phyloP scores from a whole-genome alignment of 2,329 filamentous ascomycete species.

The Colletotrichum sp. region DNA sequence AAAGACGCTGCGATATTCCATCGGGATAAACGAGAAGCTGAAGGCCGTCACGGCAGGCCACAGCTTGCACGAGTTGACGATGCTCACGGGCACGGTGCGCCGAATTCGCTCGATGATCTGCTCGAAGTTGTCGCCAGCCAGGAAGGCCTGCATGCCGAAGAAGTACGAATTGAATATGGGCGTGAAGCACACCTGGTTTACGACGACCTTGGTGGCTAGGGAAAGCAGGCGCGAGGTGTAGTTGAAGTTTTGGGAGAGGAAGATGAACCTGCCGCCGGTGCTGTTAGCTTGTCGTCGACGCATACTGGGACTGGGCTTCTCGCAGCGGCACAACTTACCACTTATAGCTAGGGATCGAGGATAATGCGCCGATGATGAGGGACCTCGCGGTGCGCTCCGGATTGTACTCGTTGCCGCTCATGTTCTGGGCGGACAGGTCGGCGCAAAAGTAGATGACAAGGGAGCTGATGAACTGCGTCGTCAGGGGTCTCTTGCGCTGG shows the following conservation, averaged over 20 bases:
- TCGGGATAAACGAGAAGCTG: slow-evolving; percentile 81
- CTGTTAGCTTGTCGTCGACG: not conserved
- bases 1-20: slow-evolving; percentile 83
- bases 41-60: slow-evolving; percentile 90
- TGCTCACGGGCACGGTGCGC: slow-evolving; percentile 77
- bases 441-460: slow-evolving; percentile 80
- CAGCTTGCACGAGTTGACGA: slow-evolving; percentile 81
- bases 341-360: slow-evolving; percentile 78
- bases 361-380: slow-evolving; percentile 74
- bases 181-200: slow-evolving; percentile 84
- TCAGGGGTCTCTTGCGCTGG: slow-evolving; percentile 74
- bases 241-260: slow-evolving; percentile 83
- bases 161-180: slow-evolving; percentile 86
- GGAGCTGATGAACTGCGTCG: slow-evolving; percentile 79
- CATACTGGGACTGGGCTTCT: not conserved
- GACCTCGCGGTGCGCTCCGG: slow-evolving; percentile 72
- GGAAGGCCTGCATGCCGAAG: slow-evolving; percentile 78
- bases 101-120: slow-evolving; percentile 75
- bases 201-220: slow-evolving; percentile 75
- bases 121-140: slow-evolving; percentile 68
- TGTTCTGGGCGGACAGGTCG: slow-evolving; percentile 78
- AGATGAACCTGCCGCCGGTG: slow-evolving; percentile 68
- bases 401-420: slow-evolving; percentile 69
- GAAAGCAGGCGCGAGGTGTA: slow-evolving; percentile 75
- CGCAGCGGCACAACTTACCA: slow-evolving; percentile 63